Conservation (phyloP, 2,329 filamentous ascomycete genomes). For the Albophoma yamanashiensis region DNA sequence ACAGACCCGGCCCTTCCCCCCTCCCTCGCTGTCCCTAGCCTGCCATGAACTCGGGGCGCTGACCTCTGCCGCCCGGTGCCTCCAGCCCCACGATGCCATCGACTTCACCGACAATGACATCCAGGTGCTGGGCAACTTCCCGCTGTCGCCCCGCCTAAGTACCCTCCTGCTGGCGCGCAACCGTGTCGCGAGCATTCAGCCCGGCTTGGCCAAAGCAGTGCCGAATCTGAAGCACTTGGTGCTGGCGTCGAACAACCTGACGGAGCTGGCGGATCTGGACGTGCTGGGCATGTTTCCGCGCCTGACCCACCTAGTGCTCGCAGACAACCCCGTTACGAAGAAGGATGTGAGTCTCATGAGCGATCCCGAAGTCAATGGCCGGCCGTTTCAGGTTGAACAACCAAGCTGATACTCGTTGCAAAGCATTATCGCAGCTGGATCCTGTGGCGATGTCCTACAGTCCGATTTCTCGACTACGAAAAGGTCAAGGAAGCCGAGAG, state of each 20-base stretch:
- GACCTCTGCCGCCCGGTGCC: neutral
- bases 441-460: slow-evolving; percentile 72
- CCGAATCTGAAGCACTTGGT: slow-evolving; percentile 77
- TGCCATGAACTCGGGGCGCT: neutral
- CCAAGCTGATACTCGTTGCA: neutral
- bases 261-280: slow-evolving; percentile 80
- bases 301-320: slow-evolving; percentile 69
- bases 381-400: neutral
- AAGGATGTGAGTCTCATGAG: slow-evolving; percentile 61
- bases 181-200: slow-evolving; percentile 72
- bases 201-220: slow-evolving; percentile 60
- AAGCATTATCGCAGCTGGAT: slow-evolving; percentile 90
- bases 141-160: slow-evolving; percentile 75
- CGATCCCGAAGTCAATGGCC: neutral
- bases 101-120: slow-evolving; percentile 99
- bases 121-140: slow-evolving; percentile 80
- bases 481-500: slow-evolving; percentile 87
- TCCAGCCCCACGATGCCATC: slow-evolving; percentile 85
- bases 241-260: slow-evolving; percentile 71
- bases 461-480: slow-evolving; percentile 85
- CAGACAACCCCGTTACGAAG: slow-evolving; percentile 82
- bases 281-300: slow-evolving; percentile 57
- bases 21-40: neutral
- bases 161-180: slow-evolving; percentile 87
- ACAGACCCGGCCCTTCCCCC: slow-evolving; percentile 1